These are phyloP conservation scores for Torrubiella hemipterigena DNA, from an alignment of 2,329 filamentous ascomycete species.

Conservation along the genomic window DNA sequence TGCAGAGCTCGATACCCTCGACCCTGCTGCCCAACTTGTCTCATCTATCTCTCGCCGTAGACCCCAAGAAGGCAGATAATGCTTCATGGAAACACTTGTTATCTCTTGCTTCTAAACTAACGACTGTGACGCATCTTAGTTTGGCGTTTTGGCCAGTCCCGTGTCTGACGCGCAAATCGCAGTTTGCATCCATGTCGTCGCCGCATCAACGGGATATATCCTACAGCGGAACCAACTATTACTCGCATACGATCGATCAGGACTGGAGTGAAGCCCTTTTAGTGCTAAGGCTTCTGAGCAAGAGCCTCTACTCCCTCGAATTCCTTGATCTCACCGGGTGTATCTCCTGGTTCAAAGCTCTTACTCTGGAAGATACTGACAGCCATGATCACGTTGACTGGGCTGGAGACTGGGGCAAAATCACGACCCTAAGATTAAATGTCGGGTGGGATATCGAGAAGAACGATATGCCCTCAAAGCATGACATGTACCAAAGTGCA, in stretches of 20 bases:
- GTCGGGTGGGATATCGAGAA: conserved; percentile 28
- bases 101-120: conserved; percentile 36
- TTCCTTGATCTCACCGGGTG: conserved; percentile 52
- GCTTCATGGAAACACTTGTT: conserved; percentile 50
- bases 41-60: conserved; percentile 45
- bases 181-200: conserved; percentile 32
- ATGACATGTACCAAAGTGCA: conserved; percentile 20
- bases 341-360: conserved; percentile 37
- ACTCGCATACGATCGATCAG: conserved; percentile 44
- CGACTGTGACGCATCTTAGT: conserved; percentile 46
- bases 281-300: conserved; percentile 41
- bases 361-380: conserved; percentile 26
- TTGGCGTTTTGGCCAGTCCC: conserved; percentile 52
- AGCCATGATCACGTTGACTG: conserved; percentile 41
- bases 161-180: conserved; percentile 42
- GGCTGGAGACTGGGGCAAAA: conserved; percentile 40
- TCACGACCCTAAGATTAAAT: conserved; percentile 30
- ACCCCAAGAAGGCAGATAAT: conserved; percentile 17
- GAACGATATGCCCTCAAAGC: conserved; percentile 20
- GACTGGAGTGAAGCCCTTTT: conserved; percentile 49
- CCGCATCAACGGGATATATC: conserved; percentile 30
- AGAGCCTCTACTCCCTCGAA: conserved; percentile 43
- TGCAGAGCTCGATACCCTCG: conserved; percentile 10
- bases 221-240: conserved; percentile 43
- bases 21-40: conserved; percentile 44